phyloP scores from a whole-genome alignment of 352 stramenopile genomes.

The Pythium utonaiense region DNA sequence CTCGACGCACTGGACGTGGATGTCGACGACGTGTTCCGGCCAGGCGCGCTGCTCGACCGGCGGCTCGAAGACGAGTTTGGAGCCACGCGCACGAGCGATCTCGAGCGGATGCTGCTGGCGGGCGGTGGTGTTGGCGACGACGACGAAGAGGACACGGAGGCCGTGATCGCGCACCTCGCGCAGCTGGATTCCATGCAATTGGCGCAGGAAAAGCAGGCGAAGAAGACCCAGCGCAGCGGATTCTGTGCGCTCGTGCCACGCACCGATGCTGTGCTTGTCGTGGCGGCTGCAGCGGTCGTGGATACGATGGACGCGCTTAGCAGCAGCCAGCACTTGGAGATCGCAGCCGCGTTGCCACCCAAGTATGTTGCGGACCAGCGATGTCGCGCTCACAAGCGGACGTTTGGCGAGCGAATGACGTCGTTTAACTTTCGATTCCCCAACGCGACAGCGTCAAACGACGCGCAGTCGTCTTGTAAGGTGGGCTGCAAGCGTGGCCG shows the following conservation, averaged over 20 bases:
- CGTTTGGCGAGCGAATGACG: constrained; percentile 50
- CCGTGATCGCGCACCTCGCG: constrained; percentile 24
- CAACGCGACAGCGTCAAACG: background rate
- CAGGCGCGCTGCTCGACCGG: constrained; percentile 55
- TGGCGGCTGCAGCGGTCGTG: background rate
- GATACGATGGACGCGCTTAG: background rate
- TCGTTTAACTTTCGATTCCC: constrained; percentile 47
- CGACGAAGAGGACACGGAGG: constrained; percentile 28
- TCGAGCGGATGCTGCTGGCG: constrained; percentile 65
- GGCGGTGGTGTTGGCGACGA: background rate
- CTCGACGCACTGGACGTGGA: constrained; percentile 53
- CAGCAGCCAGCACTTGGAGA: background rate
- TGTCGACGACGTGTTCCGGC: constrained; percentile 57
- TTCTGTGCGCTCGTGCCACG: constrained; percentile 1
- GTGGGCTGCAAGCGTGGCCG: background rate
- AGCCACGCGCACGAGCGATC: constrained; percentile 32
- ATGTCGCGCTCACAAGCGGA: constrained; percentile 46
- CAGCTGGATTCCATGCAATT: constrained; percentile 23
- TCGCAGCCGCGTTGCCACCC: constrained; percentile 29
- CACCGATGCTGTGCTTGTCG: background rate
- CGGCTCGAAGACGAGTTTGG: constrained; percentile 50
- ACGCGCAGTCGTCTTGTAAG: background rate
- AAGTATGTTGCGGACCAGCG: constrained; percentile 43
- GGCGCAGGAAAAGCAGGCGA: background rate
- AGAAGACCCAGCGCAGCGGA: constrained; percentile 1